Percentiles rank a stretch among this genome's conserved stretches.
Conservation (phyloP, 192 early-diverging fungal species). For the Podila horticola region DNA sequence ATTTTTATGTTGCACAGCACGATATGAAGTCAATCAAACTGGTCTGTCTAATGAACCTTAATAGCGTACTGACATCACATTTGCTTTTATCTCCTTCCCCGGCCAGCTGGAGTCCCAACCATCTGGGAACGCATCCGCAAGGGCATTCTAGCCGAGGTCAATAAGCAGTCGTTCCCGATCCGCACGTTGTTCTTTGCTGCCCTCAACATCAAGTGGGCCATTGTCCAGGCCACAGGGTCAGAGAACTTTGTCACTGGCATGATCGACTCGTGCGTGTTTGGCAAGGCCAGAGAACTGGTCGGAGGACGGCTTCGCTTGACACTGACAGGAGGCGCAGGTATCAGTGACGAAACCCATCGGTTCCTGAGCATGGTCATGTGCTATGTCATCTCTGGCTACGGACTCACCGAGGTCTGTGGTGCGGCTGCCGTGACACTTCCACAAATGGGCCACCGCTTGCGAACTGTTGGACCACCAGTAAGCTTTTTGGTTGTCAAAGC, state of each 20-base stretch:
- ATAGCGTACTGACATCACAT: not conserved
- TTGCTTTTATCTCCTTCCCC: not conserved
- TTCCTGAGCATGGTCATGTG: constrained; percentile 74
- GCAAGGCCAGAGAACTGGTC: constrained; percentile 68
- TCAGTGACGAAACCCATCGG: constrained; percentile 75
- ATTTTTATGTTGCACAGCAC: not conserved
- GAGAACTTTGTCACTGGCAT: constrained; percentile 60
- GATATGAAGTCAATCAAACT: too few species aligned
- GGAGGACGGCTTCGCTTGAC: constrained; percentile 75
- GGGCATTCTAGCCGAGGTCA: constrained; percentile 67
- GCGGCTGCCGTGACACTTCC: constrained; percentile 57
- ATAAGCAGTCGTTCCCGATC: constrained; percentile 48
- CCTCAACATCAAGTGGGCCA: constrained; percentile 62
- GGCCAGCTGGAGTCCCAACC: constrained; percentile 72
- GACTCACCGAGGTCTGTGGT: constrained; percentile 78
- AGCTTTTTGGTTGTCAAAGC: not conserved
- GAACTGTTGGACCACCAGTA: constrained; percentile 74
- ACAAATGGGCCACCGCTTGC: constrained; percentile 45
- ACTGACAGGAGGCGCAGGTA: constrained; percentile 76
- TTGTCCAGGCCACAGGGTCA: constrained; percentile 49
- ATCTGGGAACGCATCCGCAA: constrained; percentile 87
- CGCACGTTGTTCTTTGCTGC: constrained; percentile 69
- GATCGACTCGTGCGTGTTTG: constrained; percentile 70
- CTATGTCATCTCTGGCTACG: constrained; percentile 74
- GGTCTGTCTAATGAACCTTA: not conserved